These are phyloP conservation scores for Cyberlindnera lachancei DNA, from an alignment of 805 yeast genomes.

Conservation along the genomic window DNA sequence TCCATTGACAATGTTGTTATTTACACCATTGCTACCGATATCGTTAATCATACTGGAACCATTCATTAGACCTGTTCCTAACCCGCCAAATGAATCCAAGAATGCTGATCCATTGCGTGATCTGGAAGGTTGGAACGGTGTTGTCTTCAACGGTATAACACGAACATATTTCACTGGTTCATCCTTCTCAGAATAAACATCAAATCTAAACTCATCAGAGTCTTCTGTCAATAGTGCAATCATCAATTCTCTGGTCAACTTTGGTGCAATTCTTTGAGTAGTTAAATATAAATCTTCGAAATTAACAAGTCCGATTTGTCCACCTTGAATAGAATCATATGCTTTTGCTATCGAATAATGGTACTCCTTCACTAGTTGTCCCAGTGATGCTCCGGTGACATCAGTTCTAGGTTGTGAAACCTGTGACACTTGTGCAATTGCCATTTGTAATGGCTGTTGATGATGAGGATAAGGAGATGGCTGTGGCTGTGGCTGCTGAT, in stretches of 20 bases:
- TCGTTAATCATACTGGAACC: background rate
- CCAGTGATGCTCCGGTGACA: background rate
- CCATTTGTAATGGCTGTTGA: background rate
- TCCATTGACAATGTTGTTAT: background rate
- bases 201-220: constrained; percentile 1
- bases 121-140: background rate
- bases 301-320: constrained; percentile 1
- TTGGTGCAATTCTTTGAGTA: background rate
- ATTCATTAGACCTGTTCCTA: no score
- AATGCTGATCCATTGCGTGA: background rate
- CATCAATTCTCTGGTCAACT: background rate
- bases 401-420: background rate
- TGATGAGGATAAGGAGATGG: background rate
- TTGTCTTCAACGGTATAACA: background rate
- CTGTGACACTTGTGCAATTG: background rate
- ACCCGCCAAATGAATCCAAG: background rate
- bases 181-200: background rate
- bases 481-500: no score
- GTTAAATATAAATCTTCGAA: background rate
- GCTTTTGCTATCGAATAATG: background rate
- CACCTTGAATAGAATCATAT: background rate
- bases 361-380: constrained; percentile 1
- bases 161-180: background rate
- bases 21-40: background rate
- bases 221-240: constrained; percentile 1